Evolutionary conservation across 495 filamentous ascomycete genomes (phyloP).

Genomic region (Poronia punctata): DNA sequence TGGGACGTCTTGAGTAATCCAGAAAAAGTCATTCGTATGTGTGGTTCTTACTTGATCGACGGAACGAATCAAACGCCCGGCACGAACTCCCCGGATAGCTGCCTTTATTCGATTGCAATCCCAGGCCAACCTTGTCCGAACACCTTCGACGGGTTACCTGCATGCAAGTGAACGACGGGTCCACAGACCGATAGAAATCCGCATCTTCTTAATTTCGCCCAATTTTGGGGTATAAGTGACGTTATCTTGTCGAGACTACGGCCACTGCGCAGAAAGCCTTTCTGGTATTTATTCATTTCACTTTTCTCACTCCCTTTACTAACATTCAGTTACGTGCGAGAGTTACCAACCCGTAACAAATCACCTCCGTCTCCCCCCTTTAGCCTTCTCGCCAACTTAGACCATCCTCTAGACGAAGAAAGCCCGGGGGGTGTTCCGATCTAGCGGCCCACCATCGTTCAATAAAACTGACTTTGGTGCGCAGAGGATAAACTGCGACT

Average conservation of each 20-base stretch:
- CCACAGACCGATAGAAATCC: constrained; percentile 21
- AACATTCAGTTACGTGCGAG: no score
- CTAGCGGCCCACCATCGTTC: no score
- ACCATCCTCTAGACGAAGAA: no score
- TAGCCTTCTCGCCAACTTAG: no score
- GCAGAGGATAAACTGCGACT: neutral
- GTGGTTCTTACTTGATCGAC: constrained; percentile 16
- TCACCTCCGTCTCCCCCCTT: no score
- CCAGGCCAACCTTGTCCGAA: constrained; percentile 37
- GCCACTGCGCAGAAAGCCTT: no score
- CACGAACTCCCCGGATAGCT: constrained; percentile 32
- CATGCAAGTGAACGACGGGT: constrained; percentile 33
- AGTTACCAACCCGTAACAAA: no score
- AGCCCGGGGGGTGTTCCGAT: no score
- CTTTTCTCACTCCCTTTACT: no score
- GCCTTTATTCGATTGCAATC: constrained; percentile 33
- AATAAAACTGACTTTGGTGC: no score
- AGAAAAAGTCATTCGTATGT: constrained; percentile 12
- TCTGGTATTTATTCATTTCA: no score
- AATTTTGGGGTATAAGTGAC: constrained; percentile 10
- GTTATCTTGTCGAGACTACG: constrained; percentile 1
- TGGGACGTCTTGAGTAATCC: constrained; percentile 16
- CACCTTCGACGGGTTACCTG: constrained; percentile 46
- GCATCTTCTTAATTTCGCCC: constrained; percentile 2
- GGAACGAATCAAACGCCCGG: constrained; percentile 22